A percentile compares a stretch with the other conserved stretches of the same genome.
These are phyloP conservation scores for Persicaria maculosa DNA, from an alignment of 148 eudicot genomes.

Conservation along the genomic window DNA sequence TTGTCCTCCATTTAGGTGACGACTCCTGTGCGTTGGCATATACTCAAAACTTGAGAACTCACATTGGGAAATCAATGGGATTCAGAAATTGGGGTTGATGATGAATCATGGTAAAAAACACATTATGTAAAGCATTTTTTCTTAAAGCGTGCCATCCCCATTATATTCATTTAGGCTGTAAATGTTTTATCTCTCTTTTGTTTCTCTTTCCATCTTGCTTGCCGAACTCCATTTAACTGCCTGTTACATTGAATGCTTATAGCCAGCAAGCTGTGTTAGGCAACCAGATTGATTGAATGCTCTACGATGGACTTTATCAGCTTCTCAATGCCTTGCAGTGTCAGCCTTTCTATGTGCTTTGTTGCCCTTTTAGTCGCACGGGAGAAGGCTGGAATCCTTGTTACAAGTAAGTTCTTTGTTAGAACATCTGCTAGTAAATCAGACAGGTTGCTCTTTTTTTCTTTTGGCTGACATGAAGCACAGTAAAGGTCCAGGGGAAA, in stretches of 20 bases:
- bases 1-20: neutral
- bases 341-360: too few species aligned
- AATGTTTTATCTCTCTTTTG: neutral
- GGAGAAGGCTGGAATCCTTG: too few species aligned
- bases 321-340: too few species aligned
- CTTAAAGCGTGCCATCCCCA: neutral
- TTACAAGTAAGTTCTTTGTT: neutral
- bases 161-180: neutral
- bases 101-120: slow-evolving; percentile 3
- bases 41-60: neutral
- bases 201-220: neutral
- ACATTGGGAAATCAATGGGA: neutral
- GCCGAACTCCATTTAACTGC: neutral
- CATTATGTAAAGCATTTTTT: neutral
- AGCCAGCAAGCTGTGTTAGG: neutral
- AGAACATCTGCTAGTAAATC: neutral
- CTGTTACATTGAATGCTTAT: neutral
- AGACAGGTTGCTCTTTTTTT: neutral
- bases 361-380: too few species aligned
- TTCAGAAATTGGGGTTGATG: slow-evolving; percentile 9
- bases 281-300: neutral
- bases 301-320: neutral
- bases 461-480: neutral
- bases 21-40: neutral
- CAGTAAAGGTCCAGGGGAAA: too few species aligned